Evolutionary conservation across 257 asterid genomes (phyloP).

Genomic region (Nicotiana benthamiana): DNA sequence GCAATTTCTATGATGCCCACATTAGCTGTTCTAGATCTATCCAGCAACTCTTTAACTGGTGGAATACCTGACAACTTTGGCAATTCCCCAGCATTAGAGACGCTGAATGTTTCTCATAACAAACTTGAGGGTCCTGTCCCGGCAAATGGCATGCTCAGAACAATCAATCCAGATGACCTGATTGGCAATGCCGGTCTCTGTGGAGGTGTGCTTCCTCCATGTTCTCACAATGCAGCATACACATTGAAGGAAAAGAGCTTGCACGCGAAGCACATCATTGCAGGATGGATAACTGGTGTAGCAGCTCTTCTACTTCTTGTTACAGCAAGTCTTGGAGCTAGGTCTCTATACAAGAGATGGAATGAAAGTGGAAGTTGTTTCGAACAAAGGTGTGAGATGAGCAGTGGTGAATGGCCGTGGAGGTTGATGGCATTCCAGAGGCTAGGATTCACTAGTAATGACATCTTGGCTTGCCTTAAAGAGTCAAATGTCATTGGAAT

Average conservation of each 20-base stretch:
- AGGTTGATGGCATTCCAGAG: slow-evolving; percentile 78
- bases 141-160: slow-evolving; percentile 50
- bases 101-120: slow-evolving; percentile 54
- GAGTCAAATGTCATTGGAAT: slow-evolving; percentile 67
- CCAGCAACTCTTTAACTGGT: slow-evolving; percentile 68
- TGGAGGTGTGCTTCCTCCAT: slow-evolving; percentile 67
- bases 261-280: slow-evolving; percentile 38
- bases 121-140: slow-evolving; percentile 62
- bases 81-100: slow-evolving; percentile 68
- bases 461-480: slow-evolving; percentile 56
- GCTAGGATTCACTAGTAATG: slow-evolving; percentile 52
- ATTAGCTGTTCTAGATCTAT: slow-evolving; percentile 54
- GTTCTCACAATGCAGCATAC: slow-evolving; percentile 28
- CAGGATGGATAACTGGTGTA: slow-evolving; percentile 57
- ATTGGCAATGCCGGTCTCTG: slow-evolving; percentile 56
- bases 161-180: slow-evolving; percentile 58
- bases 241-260: slow-evolving; percentile 20
- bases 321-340: slow-evolving; percentile 29
- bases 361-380: slow-evolving; percentile 43
- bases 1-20: slow-evolving; percentile 52
- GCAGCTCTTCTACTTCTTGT: slow-evolving; percentile 36
- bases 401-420: slow-evolving; percentile 67
- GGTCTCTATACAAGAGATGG: slow-evolving; percentile 40
- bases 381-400: slow-evolving; percentile 38
- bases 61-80: slow-evolving; percentile 64